A percentile compares a stretch with the other conserved stretches of the same genome.
phyloP scores from a whole-genome alignment of 371 early-diverging fungal genomes.

The Amoeboaphelidium protococcarum region DNA sequence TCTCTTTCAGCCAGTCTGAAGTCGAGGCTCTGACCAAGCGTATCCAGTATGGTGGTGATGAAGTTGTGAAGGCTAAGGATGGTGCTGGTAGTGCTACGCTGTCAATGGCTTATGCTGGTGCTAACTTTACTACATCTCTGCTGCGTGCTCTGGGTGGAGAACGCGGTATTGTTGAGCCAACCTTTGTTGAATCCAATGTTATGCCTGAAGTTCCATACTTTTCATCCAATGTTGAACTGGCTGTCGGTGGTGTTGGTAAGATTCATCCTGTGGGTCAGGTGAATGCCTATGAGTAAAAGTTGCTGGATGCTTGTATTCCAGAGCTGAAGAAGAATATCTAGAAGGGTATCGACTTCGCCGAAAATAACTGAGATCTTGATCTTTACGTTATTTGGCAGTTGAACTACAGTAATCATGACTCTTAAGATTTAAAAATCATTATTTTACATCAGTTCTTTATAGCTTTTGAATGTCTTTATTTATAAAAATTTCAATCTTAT shows the following conservation, averaged over 20 bases:
- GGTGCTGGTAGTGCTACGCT: constrained; percentile 39
- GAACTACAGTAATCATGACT: no score
- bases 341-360: constrained; percentile 2
- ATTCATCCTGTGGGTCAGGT: constrained; percentile 64
- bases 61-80: constrained; percentile 97
- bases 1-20: constrained; percentile 64
- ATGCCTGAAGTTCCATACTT: constrained; percentile 63
- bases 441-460: no score
- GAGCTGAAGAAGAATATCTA: constrained; percentile 81
- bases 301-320: constrained; percentile 54
- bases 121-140: constrained; percentile 19
- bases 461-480: no score
- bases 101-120: constrained; percentile 3
- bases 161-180: constrained; percentile 71
- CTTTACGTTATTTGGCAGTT: no score
- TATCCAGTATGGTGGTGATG: constrained; percentile 97
- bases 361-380: no score
- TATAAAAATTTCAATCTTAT: no score
- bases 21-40: constrained; percentile 75
- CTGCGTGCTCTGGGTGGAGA: constrained; percentile 49
- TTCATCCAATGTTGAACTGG: constrained; percentile 81
- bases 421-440: no score
- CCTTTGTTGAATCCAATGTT: constrained; percentile 57
- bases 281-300: constrained; percentile 65
- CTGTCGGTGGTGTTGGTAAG: constrained; percentile 26